Base-by-base conservation (phyloP, 2,329 filamentous ascomycete genomes). In the Aspergillus sp. region DNA sequence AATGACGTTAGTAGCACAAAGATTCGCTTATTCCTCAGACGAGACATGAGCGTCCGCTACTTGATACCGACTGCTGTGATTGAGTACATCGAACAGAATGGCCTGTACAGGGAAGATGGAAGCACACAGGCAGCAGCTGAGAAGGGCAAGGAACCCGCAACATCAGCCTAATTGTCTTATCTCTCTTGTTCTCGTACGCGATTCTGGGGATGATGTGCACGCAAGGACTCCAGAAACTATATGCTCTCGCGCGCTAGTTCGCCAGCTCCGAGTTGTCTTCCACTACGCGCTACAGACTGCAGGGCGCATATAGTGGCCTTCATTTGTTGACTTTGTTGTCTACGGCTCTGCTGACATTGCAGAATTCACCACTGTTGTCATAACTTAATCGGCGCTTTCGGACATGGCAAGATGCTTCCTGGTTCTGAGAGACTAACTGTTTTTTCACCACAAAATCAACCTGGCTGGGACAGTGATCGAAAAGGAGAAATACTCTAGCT, bases 1-100 rank as follows among this genome's bases (percentile, higher is more conserved):
- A 94, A 94, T 76, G 91, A 95, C 69, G 89, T 95, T 63, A 92
- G 89, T 71, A 93, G 89, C 65, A 89, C 87, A 62, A 89, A 96
- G 80, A 93, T 97, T 63, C 87, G 93, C 47, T 81, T 96, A 3
- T 91, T 96, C 73, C 76, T 93, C 38, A 87, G 90, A 71, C 85
- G 90, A 71, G 88, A 92, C 66, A 91, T 95, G 88, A 93, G 89
- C 68, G 91, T 96, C 53, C 87, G 91, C 65, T 94, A 93, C 72
- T 73, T 87, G 30, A 89, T 92, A 38, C 91, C 92, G 0, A 86
- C 89, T 47, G 86, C 87, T 3, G 91, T 94, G 52, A 90, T 92
- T 59, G 81, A 88, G 60, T 92, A 92, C 72, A 91, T 92, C 63
- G 84, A 89, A 60, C 81, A 90, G 64, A 83, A 91, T 64, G 81